Percentiles rank a stretch among this genome's conserved stretches.
phyloP scores from a whole-genome alignment of 345 rosid genomes.

The Citrus inodora region DNA sequence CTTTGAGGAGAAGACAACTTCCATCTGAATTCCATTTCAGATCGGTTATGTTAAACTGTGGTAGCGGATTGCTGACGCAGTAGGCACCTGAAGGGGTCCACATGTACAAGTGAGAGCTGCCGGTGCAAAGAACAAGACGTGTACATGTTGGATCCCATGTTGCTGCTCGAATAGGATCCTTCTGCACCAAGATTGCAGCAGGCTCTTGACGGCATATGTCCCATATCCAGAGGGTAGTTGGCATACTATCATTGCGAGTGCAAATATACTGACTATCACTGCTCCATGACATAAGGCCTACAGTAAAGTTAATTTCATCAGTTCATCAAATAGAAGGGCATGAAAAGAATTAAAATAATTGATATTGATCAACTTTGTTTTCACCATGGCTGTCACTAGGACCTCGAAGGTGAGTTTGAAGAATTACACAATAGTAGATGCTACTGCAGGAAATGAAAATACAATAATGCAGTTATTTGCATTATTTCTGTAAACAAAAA shows the following conservation, averaged over 20 bases:
- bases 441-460: not conserved
- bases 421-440: not conserved
- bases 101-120: slow-evolving; percentile 89
- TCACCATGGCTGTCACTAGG: not conserved
- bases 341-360: not conserved
- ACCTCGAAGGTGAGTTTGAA: not conserved
- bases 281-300: slow-evolving; percentile 97
- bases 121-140: slow-evolving; percentile 81
- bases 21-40: slow-evolving; percentile 91
- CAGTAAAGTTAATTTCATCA: slow-evolving; percentile 4
- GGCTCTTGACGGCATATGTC: slow-evolving; percentile 75
- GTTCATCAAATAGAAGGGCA: not conserved
- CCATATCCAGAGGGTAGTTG: slow-evolving; percentile 92
- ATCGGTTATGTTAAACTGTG: slow-evolving; percentile 65
- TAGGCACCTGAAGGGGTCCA: slow-evolving; percentile 95
- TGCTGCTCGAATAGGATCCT: slow-evolving; percentile 84
- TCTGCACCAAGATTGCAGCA: slow-evolving; percentile 86
- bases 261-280: slow-evolving; percentile 77
- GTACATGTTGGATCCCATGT: slow-evolving; percentile 88
- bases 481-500: slow-evolving; percentile 11
- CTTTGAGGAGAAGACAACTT: slow-evolving; percentile 90
- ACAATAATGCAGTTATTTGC: not conserved
- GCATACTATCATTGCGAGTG: slow-evolving; percentile 92
- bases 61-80: slow-evolving; percentile 74
- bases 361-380: not conserved